These are phyloP conservation scores for Hypoxylon sp. DNA, from an alignment of 2,329 filamentous ascomycete genomes.

Conservation along the genomic window DNA sequence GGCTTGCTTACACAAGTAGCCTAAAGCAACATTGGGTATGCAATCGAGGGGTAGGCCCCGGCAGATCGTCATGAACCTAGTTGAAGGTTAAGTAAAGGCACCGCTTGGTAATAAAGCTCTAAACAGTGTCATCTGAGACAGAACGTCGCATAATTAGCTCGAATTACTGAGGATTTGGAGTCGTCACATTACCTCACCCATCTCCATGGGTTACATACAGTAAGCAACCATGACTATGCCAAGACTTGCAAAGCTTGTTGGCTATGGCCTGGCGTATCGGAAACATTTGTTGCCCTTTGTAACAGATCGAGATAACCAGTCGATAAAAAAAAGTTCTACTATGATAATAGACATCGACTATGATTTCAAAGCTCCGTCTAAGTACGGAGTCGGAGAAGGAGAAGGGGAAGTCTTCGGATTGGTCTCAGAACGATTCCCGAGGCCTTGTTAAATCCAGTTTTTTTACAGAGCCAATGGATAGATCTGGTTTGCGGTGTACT, in stretches of 20 bases:
- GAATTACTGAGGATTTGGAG: slow-evolving; percentile 45
- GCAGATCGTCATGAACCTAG: slow-evolving; percentile 36
- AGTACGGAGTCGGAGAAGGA: slow-evolving; percentile 11
- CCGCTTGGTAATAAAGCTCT: slow-evolving; percentile 40
- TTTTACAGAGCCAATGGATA: not conserved
- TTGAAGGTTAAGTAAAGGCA: slow-evolving; percentile 34
- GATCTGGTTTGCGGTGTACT: not conserved
- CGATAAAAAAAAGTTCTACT: slow-evolving; percentile 20
- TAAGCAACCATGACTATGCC: slow-evolving; percentile 46
- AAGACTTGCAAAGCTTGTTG: slow-evolving; percentile 45
- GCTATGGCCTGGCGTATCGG: slow-evolving; percentile 32
- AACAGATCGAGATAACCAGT: slow-evolving; percentile 32
- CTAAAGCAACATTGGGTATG: slow-evolving; percentile 19
- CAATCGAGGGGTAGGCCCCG: slow-evolving; percentile 34
- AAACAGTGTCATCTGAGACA: slow-evolving; percentile 43
- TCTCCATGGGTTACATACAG: slow-evolving; percentile 47
- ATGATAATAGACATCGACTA: slow-evolving; percentile 18
- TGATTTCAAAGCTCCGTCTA: slow-evolving; percentile 16
- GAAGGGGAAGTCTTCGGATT: not conserved
- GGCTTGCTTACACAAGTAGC: slow-evolving; percentile 20
- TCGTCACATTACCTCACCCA: slow-evolving; percentile 44
- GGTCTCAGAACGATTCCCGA: not conserved
- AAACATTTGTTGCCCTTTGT: slow-evolving; percentile 27
- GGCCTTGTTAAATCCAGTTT: slow-evolving; percentile 7
- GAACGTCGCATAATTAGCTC: slow-evolving; percentile 36